phyloP scores from a whole-genome alignment of 306 rosid genomes.

The Vicia sativa region DNA sequence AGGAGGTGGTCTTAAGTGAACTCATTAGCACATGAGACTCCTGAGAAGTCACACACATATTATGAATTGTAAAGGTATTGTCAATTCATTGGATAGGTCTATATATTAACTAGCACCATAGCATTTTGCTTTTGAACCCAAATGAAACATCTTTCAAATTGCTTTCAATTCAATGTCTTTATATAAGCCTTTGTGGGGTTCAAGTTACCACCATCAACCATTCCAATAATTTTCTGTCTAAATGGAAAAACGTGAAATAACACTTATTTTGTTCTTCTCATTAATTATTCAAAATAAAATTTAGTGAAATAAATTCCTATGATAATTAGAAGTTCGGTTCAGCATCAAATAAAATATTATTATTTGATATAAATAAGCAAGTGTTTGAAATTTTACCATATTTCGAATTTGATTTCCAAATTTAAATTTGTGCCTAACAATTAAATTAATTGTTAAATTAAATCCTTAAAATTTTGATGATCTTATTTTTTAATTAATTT shows the following conservation, averaged over 20 bases:
- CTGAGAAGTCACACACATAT: conserved; percentile 34
- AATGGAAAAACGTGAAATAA: not conserved
- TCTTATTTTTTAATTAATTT: too few species aligned
- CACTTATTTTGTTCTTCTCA: too few species aligned
- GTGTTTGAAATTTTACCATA: too few species aligned
- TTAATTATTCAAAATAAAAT: too few species aligned
- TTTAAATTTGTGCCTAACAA: too few species aligned
- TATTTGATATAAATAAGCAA: too few species aligned
- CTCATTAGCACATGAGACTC: conserved; percentile 36
- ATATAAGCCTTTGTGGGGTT: conserved; percentile 40
- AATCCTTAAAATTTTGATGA: too few species aligned
- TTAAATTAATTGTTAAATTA: too few species aligned
- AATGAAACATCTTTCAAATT: conserved; percentile 31
- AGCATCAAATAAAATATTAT: too few species aligned
- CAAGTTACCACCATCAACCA: conserved; percentile 9
- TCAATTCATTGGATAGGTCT: conserved; percentile 41
- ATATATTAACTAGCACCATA: not conserved
- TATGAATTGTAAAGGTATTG: conserved; percentile 38
- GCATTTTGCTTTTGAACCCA: conserved; percentile 30
- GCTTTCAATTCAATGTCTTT: conserved; percentile 33
- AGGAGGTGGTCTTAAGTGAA: conserved; percentile 18
- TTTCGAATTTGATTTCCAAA: too few species aligned
- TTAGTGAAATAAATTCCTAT: too few species aligned
- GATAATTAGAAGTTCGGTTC: too few species aligned
- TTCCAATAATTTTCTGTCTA: conserved; percentile 37